Percentiles rank a stretch among this genome's conserved stretches.
Evolutionary conservation across 2,329 filamentous ascomycete species (phyloP).

Genomic region (Sporothrix brasiliensis): DNA sequence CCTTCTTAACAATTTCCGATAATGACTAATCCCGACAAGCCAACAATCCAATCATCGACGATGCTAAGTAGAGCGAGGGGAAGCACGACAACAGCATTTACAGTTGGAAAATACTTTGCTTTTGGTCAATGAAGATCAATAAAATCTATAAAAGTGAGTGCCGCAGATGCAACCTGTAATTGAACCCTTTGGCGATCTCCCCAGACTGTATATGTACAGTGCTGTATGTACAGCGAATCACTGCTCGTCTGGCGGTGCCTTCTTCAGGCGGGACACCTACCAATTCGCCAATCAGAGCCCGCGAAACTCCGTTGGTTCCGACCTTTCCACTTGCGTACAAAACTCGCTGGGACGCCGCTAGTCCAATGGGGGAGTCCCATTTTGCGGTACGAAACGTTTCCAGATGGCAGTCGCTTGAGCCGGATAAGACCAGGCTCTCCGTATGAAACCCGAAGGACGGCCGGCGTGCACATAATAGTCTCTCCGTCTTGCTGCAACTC

Average conservation of each 20-base stretch:
- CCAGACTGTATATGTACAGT: background rate
- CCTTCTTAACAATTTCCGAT: constrained; percentile 17
- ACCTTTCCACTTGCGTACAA: background rate
- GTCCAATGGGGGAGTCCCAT: constrained; percentile 5
- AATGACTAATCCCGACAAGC: constrained; percentile 26
- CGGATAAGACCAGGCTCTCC: background rate
- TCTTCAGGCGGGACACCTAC: background rate
- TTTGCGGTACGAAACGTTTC: constrained; percentile 15
- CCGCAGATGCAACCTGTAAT: background rate
- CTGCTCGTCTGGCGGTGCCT: background rate
- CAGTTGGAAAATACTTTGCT: background rate
- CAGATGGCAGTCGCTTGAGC: constrained; percentile 18
- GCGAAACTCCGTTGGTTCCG: constrained; percentile 29
- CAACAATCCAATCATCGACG: constrained; percentile 29
- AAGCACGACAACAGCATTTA: background rate
- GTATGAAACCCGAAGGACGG: background rate
- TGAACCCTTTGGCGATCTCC: background rate
- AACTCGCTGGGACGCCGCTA: background rate
- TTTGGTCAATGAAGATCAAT: background rate
- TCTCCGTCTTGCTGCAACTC: background rate
- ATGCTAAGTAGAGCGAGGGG: constrained; percentile 22
- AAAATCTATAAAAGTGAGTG: background rate
- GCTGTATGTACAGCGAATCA: background rate
- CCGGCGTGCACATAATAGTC: background rate
- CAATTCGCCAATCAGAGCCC: constrained; percentile 35